Evolutionary conservation across 1,284 basidiomycete species (phyloP), one percentile per base, ranked within the genome.

Genomic region (Limonomyces culmigenus): DNA sequence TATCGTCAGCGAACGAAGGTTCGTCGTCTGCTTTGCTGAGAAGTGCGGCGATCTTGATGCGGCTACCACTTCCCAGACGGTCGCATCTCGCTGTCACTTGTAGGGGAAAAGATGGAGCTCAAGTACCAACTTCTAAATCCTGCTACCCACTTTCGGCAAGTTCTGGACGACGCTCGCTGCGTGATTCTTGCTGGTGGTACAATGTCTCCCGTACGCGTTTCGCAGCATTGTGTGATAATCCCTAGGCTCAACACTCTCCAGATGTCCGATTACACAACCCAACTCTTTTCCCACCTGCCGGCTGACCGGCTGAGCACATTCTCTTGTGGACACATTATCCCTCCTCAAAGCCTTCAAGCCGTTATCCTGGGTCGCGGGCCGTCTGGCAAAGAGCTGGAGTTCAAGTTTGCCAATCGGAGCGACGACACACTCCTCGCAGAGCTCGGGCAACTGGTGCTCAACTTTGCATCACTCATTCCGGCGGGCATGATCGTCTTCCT

Each of bases 61-160:
- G n/a, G 25, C 25, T 27, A 8, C 8, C 25, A 27, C 10, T 8
- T 38, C 38, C 11, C 38, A 83, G 78, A 84, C 42, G 78, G 78
- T 1, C 66, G 77, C 18, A 54, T 83, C 6, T 70, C 67, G 3
- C 53, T 84, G 18, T 59, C 66, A 12, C 41, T 69, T 3, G 45
- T 59, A 35, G 17, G 39, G 27, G 62, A 63, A 39, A 60, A 62
- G 2, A 61, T 84, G 0, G 73, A 77, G 40, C 62, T 97, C 38
- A 89, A 85, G 47, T 98, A 96, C 50, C 84, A 96, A 44, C 74
- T 93, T 23, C 69, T 98, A n/a, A 95, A 98, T 48, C 92, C 93
- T 0, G 72, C 86, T 1, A 81, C 88, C 13, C 68, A 78, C 39
- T 98, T 98, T 53, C 62, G 66, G 36, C 79, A 86, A 21, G 67